Conservation (phyloP, 2,329 filamentous ascomycete species). For the Phaeosphaeriaceae sp. region DNA sequence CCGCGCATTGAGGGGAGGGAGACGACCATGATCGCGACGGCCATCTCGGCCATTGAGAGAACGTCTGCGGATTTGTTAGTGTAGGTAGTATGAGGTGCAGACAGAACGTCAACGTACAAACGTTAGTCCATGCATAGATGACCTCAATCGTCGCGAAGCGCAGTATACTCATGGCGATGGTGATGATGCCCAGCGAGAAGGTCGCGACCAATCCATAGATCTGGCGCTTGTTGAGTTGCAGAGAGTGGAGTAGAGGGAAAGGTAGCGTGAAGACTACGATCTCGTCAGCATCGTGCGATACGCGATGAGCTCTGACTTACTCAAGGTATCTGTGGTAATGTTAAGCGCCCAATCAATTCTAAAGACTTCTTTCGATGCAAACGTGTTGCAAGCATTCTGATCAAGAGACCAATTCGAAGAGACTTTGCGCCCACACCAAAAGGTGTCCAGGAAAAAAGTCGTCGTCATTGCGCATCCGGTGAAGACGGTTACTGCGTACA, state of each 20-base stretch:
- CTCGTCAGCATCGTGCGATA: neutral
- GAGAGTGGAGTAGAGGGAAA: slow-evolving; percentile 28
- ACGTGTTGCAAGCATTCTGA: slow-evolving; percentile 23
- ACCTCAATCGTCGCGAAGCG: slow-evolving; percentile 30
- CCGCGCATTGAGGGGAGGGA: slow-evolving; percentile 32
- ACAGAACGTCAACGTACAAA: slow-evolving; percentile 24
- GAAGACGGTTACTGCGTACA: slow-evolving; percentile 16
- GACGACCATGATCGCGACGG: slow-evolving; percentile 36
- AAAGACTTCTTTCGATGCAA: slow-evolving; percentile 27
- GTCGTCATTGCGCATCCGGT: slow-evolving; percentile 20
- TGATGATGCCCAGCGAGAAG: slow-evolving; percentile 31
- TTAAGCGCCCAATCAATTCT: slow-evolving; percentile 25
- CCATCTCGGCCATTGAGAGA: slow-evolving; percentile 35
- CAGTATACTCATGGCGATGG: slow-evolving; percentile 29
- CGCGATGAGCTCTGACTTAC: slow-evolving; percentile 4
- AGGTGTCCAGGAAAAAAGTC: slow-evolving; percentile 25
- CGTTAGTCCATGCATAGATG: slow-evolving; percentile 31
- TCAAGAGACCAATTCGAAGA: slow-evolving; percentile 29
- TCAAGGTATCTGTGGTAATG: slow-evolving; percentile 18
- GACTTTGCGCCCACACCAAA: slow-evolving; percentile 26
- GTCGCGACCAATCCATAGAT: slow-evolving; percentile 31
- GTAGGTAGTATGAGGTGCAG: neutral
- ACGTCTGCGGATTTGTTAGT: slow-evolving; percentile 22
- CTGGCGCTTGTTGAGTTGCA: slow-evolving; percentile 28
- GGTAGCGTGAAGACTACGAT: slow-evolving; percentile 28